Percentiles rank a stretch among this genome's conserved stretches.
Evolutionary conservation across 2,329 filamentous ascomycete genomes (phyloP).

Genomic region (Cadophora gregata): DNA sequence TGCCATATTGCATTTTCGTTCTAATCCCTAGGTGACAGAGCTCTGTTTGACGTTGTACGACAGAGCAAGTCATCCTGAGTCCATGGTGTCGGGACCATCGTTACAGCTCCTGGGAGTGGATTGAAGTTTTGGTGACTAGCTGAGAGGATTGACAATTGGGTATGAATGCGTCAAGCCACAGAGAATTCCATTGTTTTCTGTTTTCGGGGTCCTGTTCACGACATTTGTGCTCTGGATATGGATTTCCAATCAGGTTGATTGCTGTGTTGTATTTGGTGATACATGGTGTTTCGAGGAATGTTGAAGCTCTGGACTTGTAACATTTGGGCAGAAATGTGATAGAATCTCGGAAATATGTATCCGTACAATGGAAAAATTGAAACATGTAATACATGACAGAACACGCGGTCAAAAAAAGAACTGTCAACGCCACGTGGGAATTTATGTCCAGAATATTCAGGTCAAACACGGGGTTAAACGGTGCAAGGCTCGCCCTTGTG

Average conservation of each 20-base stretch:
- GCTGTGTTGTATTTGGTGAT: background rate
- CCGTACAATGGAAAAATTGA: background rate
- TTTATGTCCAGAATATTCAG: background rate
- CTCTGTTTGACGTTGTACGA: background rate
- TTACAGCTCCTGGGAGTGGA: background rate
- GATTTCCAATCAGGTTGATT: background rate
- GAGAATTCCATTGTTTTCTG: background rate
- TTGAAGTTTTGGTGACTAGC: background rate
- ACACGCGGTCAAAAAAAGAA: background rate
- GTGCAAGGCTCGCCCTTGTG: background rate
- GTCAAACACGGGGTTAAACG: background rate
- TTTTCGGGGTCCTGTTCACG: conserved; percentile 10
- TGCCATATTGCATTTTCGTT: conserved; percentile 6
- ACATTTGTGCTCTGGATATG: background rate
- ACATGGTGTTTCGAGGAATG: background rate
- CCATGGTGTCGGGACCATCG: background rate
- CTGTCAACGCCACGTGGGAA: conserved; percentile 9
- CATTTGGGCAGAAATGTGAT: background rate
- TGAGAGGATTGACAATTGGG: background rate
- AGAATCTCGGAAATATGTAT: background rate
- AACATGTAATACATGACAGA: background rate
- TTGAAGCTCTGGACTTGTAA: background rate
- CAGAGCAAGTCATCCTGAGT: background rate
- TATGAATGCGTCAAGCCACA: conserved; percentile 11
- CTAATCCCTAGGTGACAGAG: background rate